phyloP scores from a whole-genome alignment of 306 rosid genomes.

The Quercus ilex region DNA sequence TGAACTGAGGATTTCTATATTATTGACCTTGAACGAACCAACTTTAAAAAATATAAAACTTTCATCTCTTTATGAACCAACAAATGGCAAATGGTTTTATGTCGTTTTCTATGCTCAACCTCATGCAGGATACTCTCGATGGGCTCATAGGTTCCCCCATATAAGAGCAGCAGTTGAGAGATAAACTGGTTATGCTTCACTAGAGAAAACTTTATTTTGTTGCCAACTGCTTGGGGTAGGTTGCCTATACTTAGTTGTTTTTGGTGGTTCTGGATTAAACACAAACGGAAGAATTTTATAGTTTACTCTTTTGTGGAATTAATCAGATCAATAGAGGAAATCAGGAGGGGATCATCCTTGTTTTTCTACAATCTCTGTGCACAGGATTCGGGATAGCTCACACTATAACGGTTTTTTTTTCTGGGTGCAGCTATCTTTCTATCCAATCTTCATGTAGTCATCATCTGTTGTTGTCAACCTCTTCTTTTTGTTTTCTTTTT shows the following conservation, averaged over 20 bases:
- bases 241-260: background rate
- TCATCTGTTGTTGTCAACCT: background rate
- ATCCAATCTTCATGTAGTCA: background rate
- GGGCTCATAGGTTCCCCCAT: slow-evolving; percentile 66
- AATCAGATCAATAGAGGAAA: background rate
- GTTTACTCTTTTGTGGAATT: background rate
- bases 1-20: background rate
- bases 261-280: background rate
- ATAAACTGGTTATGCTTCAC: background rate
- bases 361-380: background rate
- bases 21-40: background rate
- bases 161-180: slow-evolving; percentile 49
- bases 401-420: background rate
- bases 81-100: background rate
- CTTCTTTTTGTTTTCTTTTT: background rate
- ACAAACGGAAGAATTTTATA: background rate
- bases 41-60: background rate
- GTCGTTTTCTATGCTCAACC: background rate
- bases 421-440: background rate
- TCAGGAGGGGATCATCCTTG: slow-evolving; percentile 1
- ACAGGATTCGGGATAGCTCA: background rate
- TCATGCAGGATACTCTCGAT: slow-evolving; percentile 63
- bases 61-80: background rate
- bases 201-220: background rate
- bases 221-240: background rate